Evolutionary conservation across 805 yeast species (phyloP).

Genomic region (Yamadazyma paraphyllophila): DNA sequence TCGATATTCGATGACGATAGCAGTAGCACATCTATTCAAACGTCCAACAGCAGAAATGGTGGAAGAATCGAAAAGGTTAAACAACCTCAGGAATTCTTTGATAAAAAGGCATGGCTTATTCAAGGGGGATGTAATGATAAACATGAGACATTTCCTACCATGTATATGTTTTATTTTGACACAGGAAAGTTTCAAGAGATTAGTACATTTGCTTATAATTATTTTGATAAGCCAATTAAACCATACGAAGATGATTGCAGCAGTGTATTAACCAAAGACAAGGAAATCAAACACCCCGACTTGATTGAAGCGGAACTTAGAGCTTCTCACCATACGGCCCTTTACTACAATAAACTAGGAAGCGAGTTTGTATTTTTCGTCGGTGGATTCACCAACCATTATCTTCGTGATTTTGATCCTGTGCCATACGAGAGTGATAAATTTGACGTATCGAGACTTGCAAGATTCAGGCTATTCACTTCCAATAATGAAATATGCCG

Average conservation of each 20-base stretch:
- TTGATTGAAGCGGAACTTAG: slow-evolving; percentile 40
- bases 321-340: slow-evolving; percentile 41
- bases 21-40: slow-evolving; percentile 12
- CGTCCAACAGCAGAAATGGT: slow-evolving; percentile 10
- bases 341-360: slow-evolving; percentile 31
- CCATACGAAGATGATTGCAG: slow-evolving; percentile 32
- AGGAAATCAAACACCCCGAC: slow-evolving; percentile 24
- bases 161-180: slow-evolving; percentile 31
- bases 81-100: slow-evolving; percentile 20
- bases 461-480: slow-evolving; percentile 27
- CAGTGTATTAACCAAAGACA: slow-evolving; percentile 20
- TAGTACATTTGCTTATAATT: slow-evolving; percentile 35
- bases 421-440: slow-evolving; percentile 30
- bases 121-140: slow-evolving; percentile 42
- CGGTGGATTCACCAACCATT: slow-evolving; percentile 41
- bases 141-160: slow-evolving; percentile 28
- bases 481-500: slow-evolving; percentile 30
- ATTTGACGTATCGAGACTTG: slow-evolving; percentile 33
- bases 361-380: slow-evolving; percentile 34
- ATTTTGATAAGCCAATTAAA: slow-evolving; percentile 22
- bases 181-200: slow-evolving; percentile 34
- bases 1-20: slow-evolving; percentile 14
- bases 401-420: slow-evolving; percentile 30
- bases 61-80: slow-evolving; percentile 3
- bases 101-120: slow-evolving; percentile 29